phyloP scores from a whole-genome alignment of 1,139 yeast species.

The Suhomyces panamericanus region DNA sequence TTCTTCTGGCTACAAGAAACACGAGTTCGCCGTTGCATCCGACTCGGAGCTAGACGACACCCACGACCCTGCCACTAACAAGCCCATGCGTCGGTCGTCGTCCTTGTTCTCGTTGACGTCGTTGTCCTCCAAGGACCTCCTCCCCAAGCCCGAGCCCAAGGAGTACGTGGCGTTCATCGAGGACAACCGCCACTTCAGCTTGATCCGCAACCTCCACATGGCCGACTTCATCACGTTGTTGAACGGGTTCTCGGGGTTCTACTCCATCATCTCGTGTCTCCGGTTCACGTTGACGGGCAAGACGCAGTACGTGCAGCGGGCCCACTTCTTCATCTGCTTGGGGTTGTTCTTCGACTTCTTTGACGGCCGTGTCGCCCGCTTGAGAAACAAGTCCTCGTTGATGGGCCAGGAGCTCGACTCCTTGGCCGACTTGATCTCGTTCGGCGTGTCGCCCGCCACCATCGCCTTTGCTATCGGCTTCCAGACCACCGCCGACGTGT shows the following conservation, averaged over 20 bases:
- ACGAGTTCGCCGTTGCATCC: slow-evolving; percentile 42
- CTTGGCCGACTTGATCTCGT: slow-evolving; percentile 88
- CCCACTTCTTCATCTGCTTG: slow-evolving; percentile 81
- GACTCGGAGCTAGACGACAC: slow-evolving; percentile 32
- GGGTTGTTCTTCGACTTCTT: slow-evolving; percentile 95
- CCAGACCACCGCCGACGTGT: slow-evolving; percentile 77
- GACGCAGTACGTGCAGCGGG: slow-evolving; percentile 77
- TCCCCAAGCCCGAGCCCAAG: slow-evolving; percentile 62
- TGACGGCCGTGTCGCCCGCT: slow-evolving; percentile 95
- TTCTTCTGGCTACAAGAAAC: slow-evolving; percentile 19
- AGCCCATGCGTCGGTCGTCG: slow-evolving; percentile 44
- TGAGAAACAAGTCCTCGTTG: slow-evolving; percentile 85
- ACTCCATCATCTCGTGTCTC: slow-evolving; percentile 81
- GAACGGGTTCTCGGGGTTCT: slow-evolving; percentile 89
- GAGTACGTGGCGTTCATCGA: slow-evolving; percentile 78
- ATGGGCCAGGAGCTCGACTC: slow-evolving; percentile 98
- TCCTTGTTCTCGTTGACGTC: slow-evolving; percentile 38
- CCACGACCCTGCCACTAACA: slow-evolving; percentile 22
- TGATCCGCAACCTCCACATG: slow-evolving; percentile 80
- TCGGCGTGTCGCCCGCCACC: slow-evolving; percentile 92
- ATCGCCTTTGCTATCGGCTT: slow-evolving; percentile 91
- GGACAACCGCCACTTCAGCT: slow-evolving; percentile 76
- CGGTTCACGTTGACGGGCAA: slow-evolving; percentile 71
- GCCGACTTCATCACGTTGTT: slow-evolving; percentile 94
- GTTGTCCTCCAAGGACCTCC: slow-evolving; percentile 34